phyloP scores from a whole-genome alignment of 805 yeast species.

The Candida oleophila region DNA sequence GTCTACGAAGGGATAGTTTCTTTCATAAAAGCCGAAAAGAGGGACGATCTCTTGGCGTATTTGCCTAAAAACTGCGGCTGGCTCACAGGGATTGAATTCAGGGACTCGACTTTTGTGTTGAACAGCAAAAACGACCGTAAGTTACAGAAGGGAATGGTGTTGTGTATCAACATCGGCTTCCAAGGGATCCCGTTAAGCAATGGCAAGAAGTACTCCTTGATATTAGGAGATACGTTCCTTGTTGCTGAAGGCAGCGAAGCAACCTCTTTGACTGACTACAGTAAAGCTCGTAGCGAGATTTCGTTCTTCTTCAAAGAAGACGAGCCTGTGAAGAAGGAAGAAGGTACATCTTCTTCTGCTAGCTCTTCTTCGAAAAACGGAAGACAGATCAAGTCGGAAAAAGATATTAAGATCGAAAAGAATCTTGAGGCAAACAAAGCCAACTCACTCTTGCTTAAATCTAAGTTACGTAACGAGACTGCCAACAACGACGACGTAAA shows the following conservation, averaged over 20 bases:
- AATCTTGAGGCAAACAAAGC: constrained; percentile 28
- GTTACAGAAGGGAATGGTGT: constrained; percentile 69
- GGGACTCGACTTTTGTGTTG: constrained; percentile 74
- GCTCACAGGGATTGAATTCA: constrained; percentile 83
- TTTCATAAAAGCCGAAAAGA: constrained; percentile 52
- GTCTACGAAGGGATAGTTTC: constrained; percentile 65
- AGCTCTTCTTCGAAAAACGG: constrained; percentile 9
- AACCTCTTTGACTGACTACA: constrained; percentile 66
- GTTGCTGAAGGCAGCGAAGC: constrained; percentile 58
- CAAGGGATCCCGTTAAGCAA: constrained; percentile 52
- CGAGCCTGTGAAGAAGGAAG: constrained; percentile 36
- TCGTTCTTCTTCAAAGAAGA: constrained; percentile 82
- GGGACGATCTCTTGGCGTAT: constrained; percentile 61
- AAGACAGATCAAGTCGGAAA: constrained; percentile 32
- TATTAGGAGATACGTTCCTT: constrained; percentile 78
- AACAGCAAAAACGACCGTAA: constrained; percentile 70
- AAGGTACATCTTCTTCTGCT: constrained; percentile 18
- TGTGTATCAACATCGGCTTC: constrained; percentile 78
- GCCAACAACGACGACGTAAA: constrained; percentile 65
- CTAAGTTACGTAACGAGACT: constrained; percentile 76
- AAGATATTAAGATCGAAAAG: constrained; percentile 32
- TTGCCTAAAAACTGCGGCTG: constrained; percentile 85
- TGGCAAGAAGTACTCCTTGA: constrained; percentile 63
- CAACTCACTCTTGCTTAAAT: constrained; percentile 61
- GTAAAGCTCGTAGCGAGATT: constrained; percentile 69